These are phyloP conservation scores for Globisporangium viniferum DNA, from an alignment of 352 stramenopile genomes.

Conservation along the genomic window DNA sequence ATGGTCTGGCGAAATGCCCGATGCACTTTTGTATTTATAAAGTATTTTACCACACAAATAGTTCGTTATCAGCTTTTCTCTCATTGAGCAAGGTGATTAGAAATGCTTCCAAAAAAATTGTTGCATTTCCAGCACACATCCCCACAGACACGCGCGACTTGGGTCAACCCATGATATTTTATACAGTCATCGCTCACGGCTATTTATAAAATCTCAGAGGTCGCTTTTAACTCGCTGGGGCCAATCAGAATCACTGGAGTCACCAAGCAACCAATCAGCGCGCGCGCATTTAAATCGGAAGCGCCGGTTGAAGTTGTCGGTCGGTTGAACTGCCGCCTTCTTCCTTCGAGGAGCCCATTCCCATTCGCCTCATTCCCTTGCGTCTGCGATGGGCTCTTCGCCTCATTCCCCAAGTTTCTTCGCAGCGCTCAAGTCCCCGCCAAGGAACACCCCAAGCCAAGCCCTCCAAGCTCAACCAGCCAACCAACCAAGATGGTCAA, in stretches of 20 bases:
- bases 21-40: no score
- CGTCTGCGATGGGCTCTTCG: not conserved
- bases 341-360: not conserved
- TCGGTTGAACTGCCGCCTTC: constrained; percentile 1
- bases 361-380: no score
- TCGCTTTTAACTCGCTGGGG: not conserved
- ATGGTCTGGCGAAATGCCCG: no score
- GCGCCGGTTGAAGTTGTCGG: constrained; percentile 31
- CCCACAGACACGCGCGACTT: not conserved
- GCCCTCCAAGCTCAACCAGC: no score
- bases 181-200: not conserved
- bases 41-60: no score
- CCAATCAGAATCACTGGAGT: not conserved
- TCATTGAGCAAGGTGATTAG: no score
- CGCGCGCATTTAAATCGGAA: constrained; percentile 24
- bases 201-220: not conserved
- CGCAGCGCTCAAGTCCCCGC: constrained; percentile 28
- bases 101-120: no score
- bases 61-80: no score
- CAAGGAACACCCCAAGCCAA: constrained; percentile 4
- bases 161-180: not conserved
- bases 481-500: constrained; percentile 53
- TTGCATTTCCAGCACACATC: not conserved
- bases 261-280: constrained; percentile 17
- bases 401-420: constrained; percentile 53